Conservation (phyloP, 1,284 basidiomycete genomes). For the Anthracocystis walkeri region DNA sequence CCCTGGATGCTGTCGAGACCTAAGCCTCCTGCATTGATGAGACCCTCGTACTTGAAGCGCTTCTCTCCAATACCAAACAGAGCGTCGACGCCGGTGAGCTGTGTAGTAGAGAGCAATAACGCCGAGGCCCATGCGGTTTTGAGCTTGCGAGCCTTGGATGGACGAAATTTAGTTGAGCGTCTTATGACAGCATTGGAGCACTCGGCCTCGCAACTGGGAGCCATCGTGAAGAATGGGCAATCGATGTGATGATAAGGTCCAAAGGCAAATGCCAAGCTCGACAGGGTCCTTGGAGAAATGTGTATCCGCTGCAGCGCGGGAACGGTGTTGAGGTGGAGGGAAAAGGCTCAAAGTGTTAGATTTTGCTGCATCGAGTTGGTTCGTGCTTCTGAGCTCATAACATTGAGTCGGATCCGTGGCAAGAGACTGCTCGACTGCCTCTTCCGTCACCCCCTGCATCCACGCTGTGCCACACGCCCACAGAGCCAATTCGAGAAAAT, state of each 20-base stretch:
- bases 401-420: conserved; percentile 29
- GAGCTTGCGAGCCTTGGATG: conserved; percentile 19
- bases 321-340: conserved; percentile 29
- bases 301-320: not conserved
- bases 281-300: conserved; percentile 18
- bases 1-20: conserved; percentile 78
- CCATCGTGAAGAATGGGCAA: conserved; percentile 8
- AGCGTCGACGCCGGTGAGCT: conserved; percentile 30
- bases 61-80: conserved; percentile 70
- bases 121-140: conserved; percentile 27
- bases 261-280: not conserved
- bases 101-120: conserved; percentile 21
- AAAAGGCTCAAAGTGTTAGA: conserved; percentile 15
- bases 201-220: conserved; percentile 38
- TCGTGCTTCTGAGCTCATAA: conserved; percentile 4
- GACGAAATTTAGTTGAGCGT: conserved; percentile 9
- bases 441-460: no score
- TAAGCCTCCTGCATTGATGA: conserved; percentile 83
- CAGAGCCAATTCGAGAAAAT: not conserved
- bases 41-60: conserved; percentile 85
- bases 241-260: not conserved
- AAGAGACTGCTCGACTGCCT: no score
- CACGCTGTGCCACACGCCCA: not conserved
- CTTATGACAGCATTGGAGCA: conserved; percentile 26
- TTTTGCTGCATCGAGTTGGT: not conserved